Percentiles rank a stretch among this genome's conserved stretches.
Conservation (phyloP, 2,329 filamentous ascomycete genomes). For the Penicillium rolfsii region DNA sequence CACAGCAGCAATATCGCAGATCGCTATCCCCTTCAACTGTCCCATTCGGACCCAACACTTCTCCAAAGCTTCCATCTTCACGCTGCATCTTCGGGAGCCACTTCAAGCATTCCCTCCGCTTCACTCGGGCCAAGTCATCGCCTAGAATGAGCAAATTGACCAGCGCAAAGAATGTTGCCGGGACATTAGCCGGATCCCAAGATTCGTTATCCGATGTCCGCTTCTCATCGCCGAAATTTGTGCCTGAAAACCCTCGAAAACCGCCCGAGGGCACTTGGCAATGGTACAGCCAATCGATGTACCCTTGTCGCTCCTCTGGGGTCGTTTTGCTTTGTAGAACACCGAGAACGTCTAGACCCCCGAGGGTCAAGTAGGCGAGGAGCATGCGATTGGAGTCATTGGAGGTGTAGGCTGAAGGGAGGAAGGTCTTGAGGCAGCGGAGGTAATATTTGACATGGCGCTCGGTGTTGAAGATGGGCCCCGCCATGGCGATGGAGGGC, state of each 20-base stretch:
- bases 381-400: constrained; percentile 91
- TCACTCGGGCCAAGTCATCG: constrained; percentile 67
- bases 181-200: constrained; percentile 79
- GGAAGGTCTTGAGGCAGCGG: constrained; percentile 77
- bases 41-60: constrained; percentile 66
- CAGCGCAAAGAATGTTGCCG: constrained; percentile 87
- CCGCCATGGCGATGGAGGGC: constrained; percentile 31
- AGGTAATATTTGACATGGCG: constrained; percentile 90
- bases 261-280: constrained; percentile 86
- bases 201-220: constrained; percentile 56
- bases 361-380: constrained; percentile 85
- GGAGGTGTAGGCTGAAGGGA: constrained; percentile 81
- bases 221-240: constrained; percentile 54
- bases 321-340: constrained; percentile 61
- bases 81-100: constrained; percentile 82
- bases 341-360: constrained; percentile 79
- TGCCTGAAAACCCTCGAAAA: constrained; percentile 83
- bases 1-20: constrained; percentile 85
- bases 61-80: constrained; percentile 86
- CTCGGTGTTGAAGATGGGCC: constrained; percentile 49
- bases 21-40: constrained; percentile 77
- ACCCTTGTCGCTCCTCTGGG: constrained; percentile 57
- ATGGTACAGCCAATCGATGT: constrained; percentile 76
- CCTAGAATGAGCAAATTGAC: constrained; percentile 69
- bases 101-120: constrained; percentile 65